Percentiles rank a stretch among this genome's conserved stretches.
Evolutionary conservation across 805 yeast genomes (phyloP).

Genomic region (Candida mattraensis): DNA sequence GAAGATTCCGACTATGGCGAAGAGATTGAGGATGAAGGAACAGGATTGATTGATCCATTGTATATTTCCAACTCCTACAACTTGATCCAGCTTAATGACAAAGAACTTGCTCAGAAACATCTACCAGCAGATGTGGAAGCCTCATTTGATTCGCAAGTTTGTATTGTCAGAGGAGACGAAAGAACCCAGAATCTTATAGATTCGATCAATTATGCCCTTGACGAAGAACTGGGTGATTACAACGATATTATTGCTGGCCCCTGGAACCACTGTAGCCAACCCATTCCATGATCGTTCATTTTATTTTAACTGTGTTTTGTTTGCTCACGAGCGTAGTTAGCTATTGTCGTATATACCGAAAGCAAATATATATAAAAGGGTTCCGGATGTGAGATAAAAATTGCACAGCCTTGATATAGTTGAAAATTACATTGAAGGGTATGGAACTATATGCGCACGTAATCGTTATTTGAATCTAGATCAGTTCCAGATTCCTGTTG

Average conservation of each 20-base stretch:
- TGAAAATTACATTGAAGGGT: neutral
- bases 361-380: too few species aligned
- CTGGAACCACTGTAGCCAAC: too few species aligned
- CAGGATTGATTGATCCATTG: conserved; percentile 15
- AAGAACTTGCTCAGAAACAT: conserved; percentile 11
- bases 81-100: conserved; percentile 17
- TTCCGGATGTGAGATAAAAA: too few species aligned
- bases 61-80: conserved; percentile 18
- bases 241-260: conserved; percentile 15
- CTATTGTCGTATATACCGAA: too few species aligned
- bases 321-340: too few species aligned
- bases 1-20: conserved; percentile 22
- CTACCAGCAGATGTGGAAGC: conserved; percentile 13
- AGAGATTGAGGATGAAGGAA: conserved; percentile 17
- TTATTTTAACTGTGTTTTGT: neutral
- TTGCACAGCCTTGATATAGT: too few species aligned
- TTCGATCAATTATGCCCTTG: conserved; percentile 19
- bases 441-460: conserved; percentile 16
- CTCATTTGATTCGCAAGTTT: conserved; percentile 22
- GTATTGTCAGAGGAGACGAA: conserved; percentile 22
- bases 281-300: too few species aligned
- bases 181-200: conserved; percentile 12
- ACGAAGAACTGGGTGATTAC: conserved; percentile 21
- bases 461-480: conserved; percentile 24
- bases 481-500: conserved; percentile 10